phyloP scores from a whole-genome alignment of 306 rosid species.

The Hylodesmum podocarpum region DNA sequence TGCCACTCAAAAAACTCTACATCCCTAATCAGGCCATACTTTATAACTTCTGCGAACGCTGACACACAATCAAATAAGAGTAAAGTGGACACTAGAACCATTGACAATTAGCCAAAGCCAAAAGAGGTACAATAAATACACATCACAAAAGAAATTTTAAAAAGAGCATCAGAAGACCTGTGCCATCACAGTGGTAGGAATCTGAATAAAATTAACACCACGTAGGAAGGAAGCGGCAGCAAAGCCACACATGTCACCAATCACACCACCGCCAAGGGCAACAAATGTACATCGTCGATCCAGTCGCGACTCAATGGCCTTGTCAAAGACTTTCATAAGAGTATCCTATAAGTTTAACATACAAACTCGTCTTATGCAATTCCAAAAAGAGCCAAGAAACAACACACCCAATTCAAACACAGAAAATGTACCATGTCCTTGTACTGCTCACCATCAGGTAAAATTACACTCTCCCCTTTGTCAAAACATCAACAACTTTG shows the following conservation, averaged over 20 bases:
- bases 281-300: conserved; percentile 87
- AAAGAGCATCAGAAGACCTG: conserved; percentile 55
- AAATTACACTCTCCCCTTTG: conserved; percentile 76
- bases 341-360: conserved; percentile 61
- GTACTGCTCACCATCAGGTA: conserved; percentile 91
- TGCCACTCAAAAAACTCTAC: conserved; percentile 94
- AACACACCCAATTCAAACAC: neutral
- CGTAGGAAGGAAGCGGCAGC: conserved; percentile 89
- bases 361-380: conserved; percentile 24
- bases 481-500: conserved; percentile 75
- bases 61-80: no score
- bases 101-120: neutral
- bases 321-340: conserved; percentile 93
- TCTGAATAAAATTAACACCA: conserved; percentile 95
- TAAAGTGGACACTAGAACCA: neutral
- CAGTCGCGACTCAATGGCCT: conserved; percentile 81
- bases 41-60: conserved; percentile 89
- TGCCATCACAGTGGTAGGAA: conserved; percentile 95
- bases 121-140: neutral
- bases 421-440: conserved; percentile 73
- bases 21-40: conserved; percentile 92
- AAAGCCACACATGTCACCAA: conserved; percentile 96
- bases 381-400: neutral
- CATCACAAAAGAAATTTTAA: neutral
- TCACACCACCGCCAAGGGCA: conserved; percentile 98